Evolutionary conservation across 1,284 basidiomycete genomes (phyloP), one percentile per base, ranked within the genome.

Genomic region (Cutaneotrichosporon arboriforme): DNA sequence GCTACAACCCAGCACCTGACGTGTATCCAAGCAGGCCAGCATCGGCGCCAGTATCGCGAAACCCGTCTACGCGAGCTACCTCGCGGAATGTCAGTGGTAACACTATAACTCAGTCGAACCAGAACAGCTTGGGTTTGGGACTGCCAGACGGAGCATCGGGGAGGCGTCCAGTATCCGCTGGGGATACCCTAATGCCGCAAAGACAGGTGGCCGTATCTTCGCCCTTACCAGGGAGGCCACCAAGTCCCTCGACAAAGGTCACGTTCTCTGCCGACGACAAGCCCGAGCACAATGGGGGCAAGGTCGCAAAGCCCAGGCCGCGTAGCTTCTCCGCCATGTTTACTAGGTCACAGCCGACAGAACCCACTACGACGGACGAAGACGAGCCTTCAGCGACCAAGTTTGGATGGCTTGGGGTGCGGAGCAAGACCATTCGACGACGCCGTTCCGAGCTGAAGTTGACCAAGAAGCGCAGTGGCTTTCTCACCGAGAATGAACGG

Each of bases 291-390:
- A 53, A 41, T 12, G 48, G 46, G 1, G 31, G 22, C 41, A 62
- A 49, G 15, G 22, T 37, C 53, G 60, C 22, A 66, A 67, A 54
- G 52, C 63, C 21, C 54, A 36, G 57, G 12, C 57, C 57, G 8
- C 57, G 70, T 13, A 71, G 69, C 57, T 42, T 74, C 12, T 74
- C 72, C 4, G 66, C 66, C 0, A 56, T 72, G 38, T 69, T 72
- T 46, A 50, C 47, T 4, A 60, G 61, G 35, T 52, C 61, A 12
- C 51, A 58, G 1, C 51, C 23, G 51, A 22, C 37, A n/a, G 22
- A 41, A 34, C 39, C 44, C 7, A 39, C 17, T 15, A 46, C 55
- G 4, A 49, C 55, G n/a, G 54, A 58, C 21, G 57, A 58, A 2
- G 51, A 60, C 7, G 18, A 38, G 9, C 21, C 36, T 2, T 36